These are phyloP conservation scores for Musa troglodytarum DNA, from an alignment of 176 grass and related monocot species.

Conservation along the genomic window DNA sequence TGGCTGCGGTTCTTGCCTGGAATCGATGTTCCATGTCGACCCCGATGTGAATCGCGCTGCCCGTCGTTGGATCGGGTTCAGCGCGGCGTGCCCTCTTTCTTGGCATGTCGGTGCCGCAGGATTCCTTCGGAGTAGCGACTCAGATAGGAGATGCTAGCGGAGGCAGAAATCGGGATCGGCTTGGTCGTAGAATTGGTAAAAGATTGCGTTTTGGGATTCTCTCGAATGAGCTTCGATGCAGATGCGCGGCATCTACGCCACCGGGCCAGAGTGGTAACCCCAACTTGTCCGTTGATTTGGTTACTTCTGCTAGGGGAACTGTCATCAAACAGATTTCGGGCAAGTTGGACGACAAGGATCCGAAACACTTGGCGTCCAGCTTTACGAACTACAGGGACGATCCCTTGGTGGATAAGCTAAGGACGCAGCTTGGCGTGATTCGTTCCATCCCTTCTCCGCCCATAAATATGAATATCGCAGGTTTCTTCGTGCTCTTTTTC, in stretches of 20 bases:
- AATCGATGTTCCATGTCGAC: too few species aligned
- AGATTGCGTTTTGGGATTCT: background rate
- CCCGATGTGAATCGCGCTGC: conserved; percentile 7
- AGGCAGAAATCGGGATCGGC: too few species aligned
- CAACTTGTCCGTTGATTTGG: background rate
- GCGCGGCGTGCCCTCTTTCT: background rate
- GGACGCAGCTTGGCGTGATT: conserved; percentile 85
- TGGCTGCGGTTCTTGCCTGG: too few species aligned
- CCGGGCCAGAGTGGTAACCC: conserved; percentile 1
- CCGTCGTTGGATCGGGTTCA: background rate
- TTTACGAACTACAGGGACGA: conserved; percentile 56
- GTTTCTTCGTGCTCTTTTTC: conserved; percentile 91
- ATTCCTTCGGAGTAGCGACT: background rate
- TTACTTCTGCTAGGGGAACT: conserved; percentile 15
- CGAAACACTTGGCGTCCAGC: conserved; percentile 22
- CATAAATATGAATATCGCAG: conserved; percentile 44
- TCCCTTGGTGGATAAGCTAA: conserved; percentile 80
- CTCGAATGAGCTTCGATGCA: background rate
- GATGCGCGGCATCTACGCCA: background rate
- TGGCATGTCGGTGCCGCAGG: conserved; percentile 7
- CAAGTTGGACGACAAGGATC: conserved; percentile 9
- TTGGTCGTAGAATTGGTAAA: background rate
- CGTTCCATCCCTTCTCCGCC: conserved; percentile 76
- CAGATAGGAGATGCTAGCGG: background rate
- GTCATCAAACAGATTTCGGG: conserved; percentile 22